Base-by-base conservation (phyloP, 306 rosid species). In the Oxytropis ochrocephala region DNA sequence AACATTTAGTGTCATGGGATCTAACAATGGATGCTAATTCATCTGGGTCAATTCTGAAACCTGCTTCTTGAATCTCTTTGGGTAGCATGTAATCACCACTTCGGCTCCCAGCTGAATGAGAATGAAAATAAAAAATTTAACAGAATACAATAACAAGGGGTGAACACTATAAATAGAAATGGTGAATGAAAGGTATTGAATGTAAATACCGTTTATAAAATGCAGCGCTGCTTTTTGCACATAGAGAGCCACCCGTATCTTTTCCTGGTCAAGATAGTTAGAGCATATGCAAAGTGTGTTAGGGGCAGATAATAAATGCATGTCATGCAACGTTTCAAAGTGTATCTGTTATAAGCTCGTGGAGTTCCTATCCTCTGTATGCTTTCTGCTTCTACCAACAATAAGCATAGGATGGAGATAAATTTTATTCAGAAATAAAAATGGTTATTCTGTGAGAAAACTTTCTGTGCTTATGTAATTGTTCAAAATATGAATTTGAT, bases 211-310 rank as follows among this genome's bases (percentile, higher is more conserved):
- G 11, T 54, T 82, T 16, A 88, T 88, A 66, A 91, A 91, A 11
- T 91, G 91, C 60, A 89, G 78, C 36, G 97, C 93, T 68, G 97
- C 97, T 44, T 88, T 85, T 57, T 86, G 92, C 42, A 91, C 97
- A 62, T 74, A 86, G 4, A 86, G 81, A 49, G 91, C 96, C 7
- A 87, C 83, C 42, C 91, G 85, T 12, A 91, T 70, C 72, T 88
- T 91, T 70, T 91, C 96, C 93, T 88, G 93, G 43, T 19, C 72
- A 78, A 75, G 74, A 70, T 54, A 52, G 51, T 58, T 50, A 46
- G 43, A 70, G 42, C 76, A 72, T 64, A 69, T 72, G 48, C 70
- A 72, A 7, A 68, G 50, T 59, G 35, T 47, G 33, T 19, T 13
- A 48, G 52, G 17, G 58, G 11, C 69, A 36, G 24, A 80, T 49